These are phyloP conservation scores for Parastagonospora nodorum DNA, from an alignment of 2,329 filamentous ascomycete genomes.

Conservation along the genomic window DNA sequence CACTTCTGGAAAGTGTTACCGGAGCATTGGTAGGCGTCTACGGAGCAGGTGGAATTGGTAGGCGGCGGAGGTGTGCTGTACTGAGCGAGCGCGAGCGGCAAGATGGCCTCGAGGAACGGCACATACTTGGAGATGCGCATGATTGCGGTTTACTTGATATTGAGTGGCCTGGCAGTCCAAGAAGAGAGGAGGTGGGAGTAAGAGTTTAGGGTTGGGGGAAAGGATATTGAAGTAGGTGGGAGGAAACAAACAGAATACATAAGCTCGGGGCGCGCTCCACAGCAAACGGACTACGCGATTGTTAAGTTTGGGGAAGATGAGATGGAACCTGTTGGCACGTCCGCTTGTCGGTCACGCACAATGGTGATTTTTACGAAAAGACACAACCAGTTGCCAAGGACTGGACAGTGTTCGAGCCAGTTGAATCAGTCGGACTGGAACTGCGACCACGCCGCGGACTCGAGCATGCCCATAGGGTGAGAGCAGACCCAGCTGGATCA, in stretches of 20 bases:
- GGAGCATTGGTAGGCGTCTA: neutral
- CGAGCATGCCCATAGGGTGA: no score
- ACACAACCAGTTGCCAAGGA: no score
- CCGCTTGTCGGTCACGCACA: no score
- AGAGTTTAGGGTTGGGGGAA: neutral
- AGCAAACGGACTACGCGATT: neutral
- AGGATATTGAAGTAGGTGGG: neutral
- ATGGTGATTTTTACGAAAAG: no score
- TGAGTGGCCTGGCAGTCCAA: neutral
- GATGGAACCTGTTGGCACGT: no score
- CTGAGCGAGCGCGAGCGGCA: neutral
- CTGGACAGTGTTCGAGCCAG: no score
- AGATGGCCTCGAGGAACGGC: neutral
- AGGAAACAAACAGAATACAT: neutral
- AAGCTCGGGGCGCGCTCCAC: neutral
- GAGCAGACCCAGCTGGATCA: no score
- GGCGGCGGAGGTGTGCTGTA: neutral
- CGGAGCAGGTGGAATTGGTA: neutral
- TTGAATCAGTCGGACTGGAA: no score
- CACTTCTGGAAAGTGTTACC: neutral
- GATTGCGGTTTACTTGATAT: neutral
- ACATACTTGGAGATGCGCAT: conserved; percentile 13
- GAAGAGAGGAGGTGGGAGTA: neutral
- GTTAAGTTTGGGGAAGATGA: neutral
- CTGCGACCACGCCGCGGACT: no score